Conservation (phyloP, 805 yeast species). For the Kodamaea laetipori region DNA sequence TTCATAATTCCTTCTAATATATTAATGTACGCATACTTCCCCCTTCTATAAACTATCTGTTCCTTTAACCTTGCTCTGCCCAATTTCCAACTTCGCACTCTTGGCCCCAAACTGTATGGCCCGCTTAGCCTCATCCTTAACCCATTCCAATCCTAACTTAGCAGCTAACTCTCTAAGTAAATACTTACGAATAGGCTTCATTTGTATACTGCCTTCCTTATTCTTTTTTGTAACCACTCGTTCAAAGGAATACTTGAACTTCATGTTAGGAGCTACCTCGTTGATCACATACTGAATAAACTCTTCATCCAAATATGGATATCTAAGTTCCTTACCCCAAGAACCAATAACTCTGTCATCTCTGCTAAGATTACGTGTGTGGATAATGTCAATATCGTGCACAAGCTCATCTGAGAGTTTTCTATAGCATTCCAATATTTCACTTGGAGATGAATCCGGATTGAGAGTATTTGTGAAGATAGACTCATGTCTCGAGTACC, state of each 20-base stretch:
- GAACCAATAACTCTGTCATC: conserved; percentile 86
- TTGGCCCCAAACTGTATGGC: conserved; percentile 97
- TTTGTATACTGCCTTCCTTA: conserved; percentile 27
- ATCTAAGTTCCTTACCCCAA: conserved; percentile 89
- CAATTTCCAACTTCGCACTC: conserved; percentile 89
- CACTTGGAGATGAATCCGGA: conserved; percentile 23
- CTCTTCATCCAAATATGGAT: conserved; percentile 74
- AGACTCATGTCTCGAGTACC: conserved; percentile 82
- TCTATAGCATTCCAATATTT: conserved; percentile 26
- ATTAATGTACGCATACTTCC: too few species aligned
- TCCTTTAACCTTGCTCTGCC: conserved; percentile 76
- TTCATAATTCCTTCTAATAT: background rate
- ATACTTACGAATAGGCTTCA: conserved; percentile 46
- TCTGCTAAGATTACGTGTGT: conserved; percentile 80
- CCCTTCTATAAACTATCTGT: conserved; percentile 52
- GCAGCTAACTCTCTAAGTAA: conserved; percentile 66
- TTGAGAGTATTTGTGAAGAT: conserved; percentile 35
- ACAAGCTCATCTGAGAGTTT: conserved; percentile 61
- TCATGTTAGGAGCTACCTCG: conserved; percentile 51
- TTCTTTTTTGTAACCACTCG: conserved; percentile 24
- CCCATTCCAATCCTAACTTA: conserved; percentile 50
- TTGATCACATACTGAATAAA: conserved; percentile 54
- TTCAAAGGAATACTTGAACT: conserved; percentile 37
- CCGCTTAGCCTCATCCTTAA: conserved; percentile 76
- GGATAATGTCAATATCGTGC: conserved; percentile 70